Evolutionary conservation across 2,329 filamentous ascomycete species (phyloP).

Genomic region (Claviceps citrina): DNA sequence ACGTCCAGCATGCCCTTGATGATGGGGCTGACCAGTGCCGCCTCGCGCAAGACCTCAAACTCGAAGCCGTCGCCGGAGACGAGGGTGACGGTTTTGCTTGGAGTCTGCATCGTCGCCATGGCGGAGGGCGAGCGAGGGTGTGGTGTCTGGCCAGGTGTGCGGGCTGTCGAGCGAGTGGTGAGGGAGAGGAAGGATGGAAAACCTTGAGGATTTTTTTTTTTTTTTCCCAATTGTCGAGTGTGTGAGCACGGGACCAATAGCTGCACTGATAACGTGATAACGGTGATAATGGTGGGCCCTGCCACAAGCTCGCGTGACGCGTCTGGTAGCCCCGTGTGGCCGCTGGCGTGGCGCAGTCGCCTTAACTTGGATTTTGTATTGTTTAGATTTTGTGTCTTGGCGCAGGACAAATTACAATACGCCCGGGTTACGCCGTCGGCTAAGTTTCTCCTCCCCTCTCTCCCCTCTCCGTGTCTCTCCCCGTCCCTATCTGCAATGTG

Average conservation of each 20-base stretch:
- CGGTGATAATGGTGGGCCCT: not conserved
- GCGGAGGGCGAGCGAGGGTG: not conserved
- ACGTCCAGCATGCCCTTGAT: constrained; percentile 64
- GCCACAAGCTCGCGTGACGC: not conserved
- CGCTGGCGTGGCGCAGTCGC: too few relatives aligned
- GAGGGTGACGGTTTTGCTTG: constrained; percentile 59
- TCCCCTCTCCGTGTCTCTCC: too few relatives aligned
- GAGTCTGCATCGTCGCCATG: constrained; percentile 12
- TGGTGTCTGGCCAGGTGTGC: not conserved
- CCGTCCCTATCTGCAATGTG: too few relatives aligned
- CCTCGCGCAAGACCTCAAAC: constrained; percentile 58
- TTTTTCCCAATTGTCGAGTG: not conserved
- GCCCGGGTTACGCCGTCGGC: too few relatives aligned
- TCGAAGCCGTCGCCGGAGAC: constrained; percentile 63
- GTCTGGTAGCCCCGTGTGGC: too few relatives aligned
- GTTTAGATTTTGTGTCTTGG: too few relatives aligned
- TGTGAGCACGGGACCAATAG: too few relatives aligned
- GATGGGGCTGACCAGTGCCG: constrained; percentile 52
- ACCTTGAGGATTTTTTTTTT: not conserved
- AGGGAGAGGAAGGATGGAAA: not conserved
- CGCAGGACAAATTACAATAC: too few relatives aligned
- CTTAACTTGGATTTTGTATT: too few relatives aligned
- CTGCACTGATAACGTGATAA: too few relatives aligned
- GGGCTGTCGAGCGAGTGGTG: not conserved
- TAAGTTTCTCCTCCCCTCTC: too few relatives aligned